These are phyloP conservation scores for Yamadazyma dendronema DNA, from an alignment of 1,139 yeast species.

Conservation along the genomic window DNA sequence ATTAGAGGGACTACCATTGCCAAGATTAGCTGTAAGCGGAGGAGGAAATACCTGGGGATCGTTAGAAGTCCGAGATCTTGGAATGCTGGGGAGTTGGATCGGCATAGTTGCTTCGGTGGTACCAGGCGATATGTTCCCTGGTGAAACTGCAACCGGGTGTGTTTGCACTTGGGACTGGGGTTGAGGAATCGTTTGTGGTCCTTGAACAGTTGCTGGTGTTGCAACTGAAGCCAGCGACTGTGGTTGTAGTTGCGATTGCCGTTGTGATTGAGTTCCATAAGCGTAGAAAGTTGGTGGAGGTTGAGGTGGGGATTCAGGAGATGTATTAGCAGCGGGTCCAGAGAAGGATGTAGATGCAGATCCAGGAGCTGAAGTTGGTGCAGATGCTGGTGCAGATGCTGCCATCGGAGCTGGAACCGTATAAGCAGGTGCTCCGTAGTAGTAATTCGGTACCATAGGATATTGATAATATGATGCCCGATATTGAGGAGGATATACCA, in stretches of 20 bases:
- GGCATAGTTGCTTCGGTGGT: not conserved
- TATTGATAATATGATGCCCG: not conserved
- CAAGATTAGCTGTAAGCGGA: not conserved
- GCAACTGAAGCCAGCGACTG: not conserved
- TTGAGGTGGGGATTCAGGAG: conserved; percentile 1
- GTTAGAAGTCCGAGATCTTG: conserved; percentile 1
- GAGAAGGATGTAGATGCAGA: not conserved
- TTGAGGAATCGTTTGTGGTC: too few species aligned
- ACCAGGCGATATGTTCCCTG: not conserved
- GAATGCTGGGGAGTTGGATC: conserved; percentile 2
- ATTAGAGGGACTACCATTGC: conserved; percentile 3
- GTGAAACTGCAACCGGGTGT: conserved; percentile 1
- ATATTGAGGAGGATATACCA: not conserved
- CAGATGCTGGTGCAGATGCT: not conserved
- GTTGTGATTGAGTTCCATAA: not conserved
- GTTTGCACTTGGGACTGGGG: too few species aligned
- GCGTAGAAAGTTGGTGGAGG: not conserved
- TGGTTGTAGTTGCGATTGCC: not conserved
- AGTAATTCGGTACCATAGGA: conserved; percentile 2
- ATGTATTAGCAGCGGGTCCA: not conserved
- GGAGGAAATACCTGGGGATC: conserved; percentile 1
- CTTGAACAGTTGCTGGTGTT: not conserved
- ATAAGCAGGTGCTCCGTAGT: conserved; percentile 4
- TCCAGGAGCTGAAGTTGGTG: conserved; percentile 1
- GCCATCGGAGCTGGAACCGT: conserved; percentile 1